phyloP scores from a whole-genome alignment of 2,329 filamentous ascomycete genomes.

The Ophiostoma sp. region DNA sequence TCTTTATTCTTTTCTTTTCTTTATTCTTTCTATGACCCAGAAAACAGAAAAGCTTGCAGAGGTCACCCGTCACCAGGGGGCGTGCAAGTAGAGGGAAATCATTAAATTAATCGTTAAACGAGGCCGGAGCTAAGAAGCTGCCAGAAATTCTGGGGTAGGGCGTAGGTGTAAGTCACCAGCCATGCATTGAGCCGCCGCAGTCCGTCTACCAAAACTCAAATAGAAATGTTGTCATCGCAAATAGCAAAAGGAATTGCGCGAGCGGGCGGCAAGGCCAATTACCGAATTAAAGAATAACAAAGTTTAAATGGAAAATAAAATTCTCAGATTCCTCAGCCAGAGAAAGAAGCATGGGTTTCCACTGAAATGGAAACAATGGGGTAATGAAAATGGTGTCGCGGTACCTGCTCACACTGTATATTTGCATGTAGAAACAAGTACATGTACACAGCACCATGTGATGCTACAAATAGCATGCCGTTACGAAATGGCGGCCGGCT shows the following conservation, averaged over 20 bases:
- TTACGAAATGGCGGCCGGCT: constrained; percentile 30
- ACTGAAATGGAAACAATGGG: constrained; percentile 20
- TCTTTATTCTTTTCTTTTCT: background rate
- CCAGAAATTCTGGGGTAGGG: constrained; percentile 18
- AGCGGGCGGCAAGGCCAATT: constrained; percentile 14
- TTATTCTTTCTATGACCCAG: background rate
- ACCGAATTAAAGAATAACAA: constrained; percentile 10
- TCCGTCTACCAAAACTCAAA: background rate
- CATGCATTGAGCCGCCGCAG: background rate
- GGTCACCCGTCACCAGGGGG: constrained; percentile 17
- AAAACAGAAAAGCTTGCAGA: constrained; percentile 14
- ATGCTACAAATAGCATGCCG: constrained; percentile 26
- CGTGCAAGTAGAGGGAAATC: constrained; percentile 2
- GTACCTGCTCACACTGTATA: background rate
- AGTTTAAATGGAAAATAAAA: background rate
- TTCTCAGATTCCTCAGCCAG: background rate
- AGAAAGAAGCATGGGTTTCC: background rate
- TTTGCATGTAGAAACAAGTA: background rate
- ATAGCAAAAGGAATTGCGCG: background rate
- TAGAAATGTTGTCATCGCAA: background rate
- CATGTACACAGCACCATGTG: constrained; percentile 12
- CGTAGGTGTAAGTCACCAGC: constrained; percentile 4
- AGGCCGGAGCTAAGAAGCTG: constrained; percentile 18
- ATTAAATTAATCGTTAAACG: background rate
- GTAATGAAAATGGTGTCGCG: constrained; percentile 8